A percentile compares a stretch with the other conserved stretches of the same genome.
Conservation (phyloP, 306 rosid species). For the Ziziphus jujuba region DNA sequence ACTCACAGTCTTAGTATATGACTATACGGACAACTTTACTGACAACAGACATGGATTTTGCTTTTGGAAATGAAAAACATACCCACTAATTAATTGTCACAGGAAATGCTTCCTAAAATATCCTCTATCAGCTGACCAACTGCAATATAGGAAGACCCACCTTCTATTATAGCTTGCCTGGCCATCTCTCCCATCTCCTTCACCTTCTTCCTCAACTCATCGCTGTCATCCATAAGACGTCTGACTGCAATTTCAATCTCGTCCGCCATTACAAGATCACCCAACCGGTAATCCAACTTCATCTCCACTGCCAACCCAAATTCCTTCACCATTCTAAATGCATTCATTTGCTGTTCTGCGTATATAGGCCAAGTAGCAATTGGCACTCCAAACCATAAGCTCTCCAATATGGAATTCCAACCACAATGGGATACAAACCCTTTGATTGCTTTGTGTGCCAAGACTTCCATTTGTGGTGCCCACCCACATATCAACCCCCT, state of each 20-base stretch:
- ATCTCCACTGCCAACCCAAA: conserved; percentile 41
- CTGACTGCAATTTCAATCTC: conserved; percentile 46
- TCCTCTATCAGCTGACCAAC: conserved; percentile 21
- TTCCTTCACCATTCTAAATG: conserved; percentile 54
- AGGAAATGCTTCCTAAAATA: conserved; percentile 14
- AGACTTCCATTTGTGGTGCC: conserved; percentile 60
- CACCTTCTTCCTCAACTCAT: conserved; percentile 38
- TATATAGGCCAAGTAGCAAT: conserved; percentile 69
- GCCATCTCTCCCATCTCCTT: conserved; percentile 37
- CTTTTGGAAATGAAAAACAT: no score
- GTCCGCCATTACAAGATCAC: conserved; percentile 45
- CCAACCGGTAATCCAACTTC: conserved; percentile 42
- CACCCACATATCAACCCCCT: conserved; percentile 57
- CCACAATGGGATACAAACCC: conserved; percentile 69
- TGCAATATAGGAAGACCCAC: conserved; percentile 45
- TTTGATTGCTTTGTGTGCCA: conserved; percentile 46
- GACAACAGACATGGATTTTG: no score
- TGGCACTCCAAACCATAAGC: conserved; percentile 72
- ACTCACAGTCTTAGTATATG: no score
- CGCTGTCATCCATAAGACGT: conserved; percentile 34
- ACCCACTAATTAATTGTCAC: no score
- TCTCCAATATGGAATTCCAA: conserved; percentile 70
- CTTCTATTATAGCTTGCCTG: conserved; percentile 31
- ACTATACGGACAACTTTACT: no score
- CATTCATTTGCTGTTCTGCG: conserved; percentile 73